Evolutionary conservation across 2,329 filamentous ascomycete genomes (phyloP), one percentile per base, ranked within the genome.

Genomic region (Alternaria gansuensis): DNA sequence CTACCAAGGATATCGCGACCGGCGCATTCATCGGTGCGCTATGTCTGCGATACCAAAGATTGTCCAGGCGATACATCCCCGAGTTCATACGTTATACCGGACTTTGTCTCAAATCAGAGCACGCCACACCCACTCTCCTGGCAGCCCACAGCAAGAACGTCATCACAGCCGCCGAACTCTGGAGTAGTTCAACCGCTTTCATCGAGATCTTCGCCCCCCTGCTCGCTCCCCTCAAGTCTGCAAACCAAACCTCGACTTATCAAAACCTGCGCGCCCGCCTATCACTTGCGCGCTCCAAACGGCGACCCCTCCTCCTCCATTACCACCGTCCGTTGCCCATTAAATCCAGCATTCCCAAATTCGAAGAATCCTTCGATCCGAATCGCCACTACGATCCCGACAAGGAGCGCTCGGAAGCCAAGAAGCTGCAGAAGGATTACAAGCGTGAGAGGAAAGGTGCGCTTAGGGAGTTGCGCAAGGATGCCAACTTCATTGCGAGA

Each of bases 321-420:
- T 86, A 95, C 79, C 95, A 99, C 82, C 85, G 86, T 0, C 92
- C 93, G 0, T 85, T 96, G 3, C 89, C 95, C 23, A 96, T 98
- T 82, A 93, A 94, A 78, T 88, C 88, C 7, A 89, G 87, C 58
- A 88, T 97, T 45, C 95, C 95, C 78, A 97, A 96, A 78, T 99
- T 98, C 81, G 95, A 98, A 81, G 94, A 97, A 76, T 85, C 87
- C 57, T 99, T 93, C 85, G 95, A 96, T 77, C 95, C 95, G 3
- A 88, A 91, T 81, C 94, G 93, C 81, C 95, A 98, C 84, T 98
- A 99, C 85, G 96, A 99, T 75, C 93, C 93, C 0, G 91, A 99
- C 79, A 89, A 89, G 67, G 93, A 97, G 79, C 91, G 95, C 33
- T 89, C 91, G 23, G 93, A 97, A 74, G 80, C 90, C 62, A 88